These are phyloP conservation scores for Chernovozyma sophiae-reginae DNA, from an alignment of 1,139 yeast species.

Conservation along the genomic window DNA sequence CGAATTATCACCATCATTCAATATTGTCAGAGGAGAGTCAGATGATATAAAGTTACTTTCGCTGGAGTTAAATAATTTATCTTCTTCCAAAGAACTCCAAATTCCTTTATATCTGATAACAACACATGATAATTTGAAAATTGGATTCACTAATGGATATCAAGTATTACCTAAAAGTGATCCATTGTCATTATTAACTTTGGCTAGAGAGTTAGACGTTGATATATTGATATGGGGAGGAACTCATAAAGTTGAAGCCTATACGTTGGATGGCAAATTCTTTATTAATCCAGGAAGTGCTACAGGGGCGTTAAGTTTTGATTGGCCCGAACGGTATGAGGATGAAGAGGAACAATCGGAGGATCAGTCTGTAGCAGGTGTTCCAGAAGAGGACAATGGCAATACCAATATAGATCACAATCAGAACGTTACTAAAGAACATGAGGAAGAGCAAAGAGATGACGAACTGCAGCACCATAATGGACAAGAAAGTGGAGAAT, in stretches of 20 bases:
- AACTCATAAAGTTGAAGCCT: conserved; percentile 88
- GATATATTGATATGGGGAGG: conserved; percentile 97
- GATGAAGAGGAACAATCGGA: conserved; percentile 49
- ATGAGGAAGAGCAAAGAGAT: conserved; percentile 7
- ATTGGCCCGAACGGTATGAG: conserved; percentile 36
- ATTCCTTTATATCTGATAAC: conserved; percentile 67
- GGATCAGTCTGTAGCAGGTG: no score
- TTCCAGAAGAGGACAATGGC: conserved; percentile 11
- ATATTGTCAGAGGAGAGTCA: conserved; percentile 77
- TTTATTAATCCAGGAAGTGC: conserved; percentile 95
- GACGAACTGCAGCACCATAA: conserved; percentile 8
- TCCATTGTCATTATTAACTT: conserved; percentile 74
- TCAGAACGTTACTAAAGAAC: conserved; percentile 17
- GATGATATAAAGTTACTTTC: conserved; percentile 35
- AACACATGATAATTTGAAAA: conserved; percentile 63
- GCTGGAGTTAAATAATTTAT: conserved; percentile 29
- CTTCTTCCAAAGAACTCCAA: conserved; percentile 17
- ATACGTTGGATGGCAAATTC: conserved; percentile 86
- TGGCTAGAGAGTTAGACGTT: conserved; percentile 89
- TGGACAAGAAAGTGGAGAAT: conserved; percentile 1
- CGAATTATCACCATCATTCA: conserved; percentile 66
- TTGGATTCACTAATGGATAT: conserved; percentile 85
- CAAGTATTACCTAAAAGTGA: conserved; percentile 82
- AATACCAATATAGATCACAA: conserved; percentile 11
- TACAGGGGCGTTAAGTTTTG: conserved; percentile 77